phyloP scores from a whole-genome alignment of 1,284 basidiomycete genomes.

The Ganoderma sinense region DNA sequence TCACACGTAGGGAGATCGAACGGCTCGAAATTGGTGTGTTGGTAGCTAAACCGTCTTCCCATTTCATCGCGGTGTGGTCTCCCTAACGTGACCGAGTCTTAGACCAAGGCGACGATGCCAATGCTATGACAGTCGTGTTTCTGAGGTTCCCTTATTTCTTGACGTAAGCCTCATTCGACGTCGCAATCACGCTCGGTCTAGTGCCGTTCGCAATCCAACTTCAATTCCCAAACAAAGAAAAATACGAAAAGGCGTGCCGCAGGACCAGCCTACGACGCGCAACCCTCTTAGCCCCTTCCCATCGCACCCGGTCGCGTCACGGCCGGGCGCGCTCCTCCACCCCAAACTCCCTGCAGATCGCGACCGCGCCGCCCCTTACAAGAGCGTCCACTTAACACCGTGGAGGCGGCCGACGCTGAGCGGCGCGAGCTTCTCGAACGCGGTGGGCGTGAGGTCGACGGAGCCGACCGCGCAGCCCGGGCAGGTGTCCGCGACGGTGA shows the following conservation, averaged over 20 bases:
- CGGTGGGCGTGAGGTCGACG: constrained; percentile 51
- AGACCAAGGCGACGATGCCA: too few relatives aligned
- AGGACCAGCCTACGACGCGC: not conserved
- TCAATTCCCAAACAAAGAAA: not conserved
- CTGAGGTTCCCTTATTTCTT: too few relatives aligned
- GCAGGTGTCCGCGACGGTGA: constrained; percentile 52
- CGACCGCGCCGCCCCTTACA: not conserved
- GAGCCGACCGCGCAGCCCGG: constrained; percentile 45
- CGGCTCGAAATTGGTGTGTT: too few relatives aligned
- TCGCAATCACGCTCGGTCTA: not conserved
- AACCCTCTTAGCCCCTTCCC: not conserved
- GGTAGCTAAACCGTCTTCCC: too few relatives aligned
- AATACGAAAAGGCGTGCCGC: not conserved
- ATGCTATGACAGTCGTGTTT: too few relatives aligned
- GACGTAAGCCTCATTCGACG: too few relatives aligned
- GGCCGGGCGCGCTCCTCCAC: not conserved
- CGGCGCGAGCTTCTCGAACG: constrained; percentile 49
- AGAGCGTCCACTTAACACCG: constrained; percentile 32
- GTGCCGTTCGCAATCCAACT: not conserved
- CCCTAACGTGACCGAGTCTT: too few relatives aligned
- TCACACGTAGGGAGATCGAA: too few relatives aligned
- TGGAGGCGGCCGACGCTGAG: constrained; percentile 32
- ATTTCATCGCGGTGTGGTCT: too few relatives aligned
- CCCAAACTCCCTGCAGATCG: not conserved
- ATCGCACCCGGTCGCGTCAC: not conserved